These are phyloP conservation scores for Colletotrichum agaves DNA, from an alignment of 2,329 filamentous ascomycete genomes.

Conservation along the genomic window DNA sequence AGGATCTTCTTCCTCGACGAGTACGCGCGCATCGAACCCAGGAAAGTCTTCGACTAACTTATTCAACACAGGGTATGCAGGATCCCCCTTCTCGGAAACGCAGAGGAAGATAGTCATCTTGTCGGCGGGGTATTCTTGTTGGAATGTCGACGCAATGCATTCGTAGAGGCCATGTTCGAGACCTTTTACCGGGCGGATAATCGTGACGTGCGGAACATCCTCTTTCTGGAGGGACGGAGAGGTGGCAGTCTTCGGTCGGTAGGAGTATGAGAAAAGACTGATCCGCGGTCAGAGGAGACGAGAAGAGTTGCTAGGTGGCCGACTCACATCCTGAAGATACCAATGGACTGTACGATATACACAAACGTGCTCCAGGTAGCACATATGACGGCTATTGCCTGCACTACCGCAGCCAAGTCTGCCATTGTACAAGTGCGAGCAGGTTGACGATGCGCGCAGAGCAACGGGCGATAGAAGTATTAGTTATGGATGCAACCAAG, in stretches of 20 bases:
- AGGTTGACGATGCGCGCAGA: background rate
- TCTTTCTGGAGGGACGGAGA: slow-evolving; percentile 61
- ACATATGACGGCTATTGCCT: slow-evolving; percentile 58
- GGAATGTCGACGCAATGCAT: slow-evolving; percentile 87
- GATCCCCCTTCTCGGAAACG: slow-evolving; percentile 78
- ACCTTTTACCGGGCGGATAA: slow-evolving; percentile 94
- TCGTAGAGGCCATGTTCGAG: slow-evolving; percentile 91
- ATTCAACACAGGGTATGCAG: slow-evolving; percentile 79
- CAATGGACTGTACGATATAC: slow-evolving; percentile 64
- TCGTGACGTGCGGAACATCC: slow-evolving; percentile 82
- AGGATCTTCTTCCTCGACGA: slow-evolving; percentile 86
- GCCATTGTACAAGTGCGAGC: slow-evolving; percentile 4
- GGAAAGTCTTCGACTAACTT: slow-evolving; percentile 80
- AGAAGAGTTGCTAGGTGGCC: background rate
- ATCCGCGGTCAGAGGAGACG: background rate
- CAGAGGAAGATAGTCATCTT: slow-evolving; percentile 87
- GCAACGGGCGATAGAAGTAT: background rate
- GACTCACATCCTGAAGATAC: slow-evolving; percentile 66
- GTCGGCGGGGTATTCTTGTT: slow-evolving; percentile 80
- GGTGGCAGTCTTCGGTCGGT: slow-evolving; percentile 57
- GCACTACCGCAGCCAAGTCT: slow-evolving; percentile 42
- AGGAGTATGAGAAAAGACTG: slow-evolving; percentile 65
- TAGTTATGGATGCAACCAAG: slow-evolving; percentile 26
- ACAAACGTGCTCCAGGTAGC: slow-evolving; percentile 65
- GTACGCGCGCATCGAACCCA: slow-evolving; percentile 74